Conservation (phyloP, 169 alveolate species). For the Eimeria tenella region DNA sequence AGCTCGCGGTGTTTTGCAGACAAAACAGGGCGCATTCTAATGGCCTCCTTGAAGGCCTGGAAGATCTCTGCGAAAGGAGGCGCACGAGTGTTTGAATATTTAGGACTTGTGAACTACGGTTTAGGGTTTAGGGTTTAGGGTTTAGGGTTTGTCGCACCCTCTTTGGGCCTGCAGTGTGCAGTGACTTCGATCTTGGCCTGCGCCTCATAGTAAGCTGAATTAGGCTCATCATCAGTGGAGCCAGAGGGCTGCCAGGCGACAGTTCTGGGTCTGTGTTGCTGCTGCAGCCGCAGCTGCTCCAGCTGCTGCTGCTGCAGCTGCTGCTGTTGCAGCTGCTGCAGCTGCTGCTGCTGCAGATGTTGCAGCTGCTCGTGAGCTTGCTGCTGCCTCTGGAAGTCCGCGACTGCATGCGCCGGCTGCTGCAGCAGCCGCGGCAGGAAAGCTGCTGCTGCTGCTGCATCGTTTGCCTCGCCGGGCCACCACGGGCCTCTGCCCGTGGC, state of each 20-base stretch:
- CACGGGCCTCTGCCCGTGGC: slow-evolving; percentile 33
- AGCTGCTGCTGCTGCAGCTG: neutral
- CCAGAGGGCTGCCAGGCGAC: neutral
- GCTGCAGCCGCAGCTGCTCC: neutral
- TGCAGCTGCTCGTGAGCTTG: too few relatives aligned
- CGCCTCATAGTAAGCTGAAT: neutral
- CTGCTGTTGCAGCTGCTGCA: neutral
- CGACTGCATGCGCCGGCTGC: neutral
- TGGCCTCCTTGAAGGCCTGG: slow-evolving; percentile 16
- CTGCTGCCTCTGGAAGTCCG: too few relatives aligned
- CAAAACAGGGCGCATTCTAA: neutral
- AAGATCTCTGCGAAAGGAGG: slow-evolving; percentile 12
- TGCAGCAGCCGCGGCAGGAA: neutral
- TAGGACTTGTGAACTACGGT: neutral
- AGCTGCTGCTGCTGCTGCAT: neutral
- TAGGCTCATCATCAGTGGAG: neutral
- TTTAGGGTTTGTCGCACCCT: neutral
- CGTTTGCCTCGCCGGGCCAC: slow-evolving; percentile 26
- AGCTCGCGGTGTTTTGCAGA: slow-evolving; percentile 42
- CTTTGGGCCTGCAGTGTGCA: slow-evolving; percentile 42
- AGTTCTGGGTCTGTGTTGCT: neutral
- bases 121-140: slow-evolving; percentile 11
- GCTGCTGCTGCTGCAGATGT: too few relatives aligned
- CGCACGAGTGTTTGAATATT: neutral
- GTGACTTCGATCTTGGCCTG: slow-evolving; percentile 49